Conservation (phyloP, 192 early-diverging fungal species). For the Mortierella alpina region DNA sequence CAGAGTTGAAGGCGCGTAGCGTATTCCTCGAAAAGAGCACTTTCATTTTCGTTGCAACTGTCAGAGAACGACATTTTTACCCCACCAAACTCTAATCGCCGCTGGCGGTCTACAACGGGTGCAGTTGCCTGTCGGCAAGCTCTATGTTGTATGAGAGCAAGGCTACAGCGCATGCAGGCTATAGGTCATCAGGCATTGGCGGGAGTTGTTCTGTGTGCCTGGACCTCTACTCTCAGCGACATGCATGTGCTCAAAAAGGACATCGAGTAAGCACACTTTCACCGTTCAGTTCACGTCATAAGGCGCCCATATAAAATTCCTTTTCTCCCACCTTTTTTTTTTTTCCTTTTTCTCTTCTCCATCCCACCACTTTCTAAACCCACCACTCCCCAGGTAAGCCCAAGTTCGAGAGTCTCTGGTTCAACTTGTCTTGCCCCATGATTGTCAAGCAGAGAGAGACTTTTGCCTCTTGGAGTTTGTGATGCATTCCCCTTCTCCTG, state of each 20-base stretch:
- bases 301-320: not conserved
- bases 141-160: too few relatives aligned
- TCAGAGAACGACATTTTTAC: not conserved
- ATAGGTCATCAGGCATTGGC: too few relatives aligned
- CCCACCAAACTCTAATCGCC: not conserved
- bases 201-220: too few relatives aligned
- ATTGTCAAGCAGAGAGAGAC: not conserved
- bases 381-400: slow-evolving; percentile 15
- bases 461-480: too few relatives aligned
- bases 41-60: too few relatives aligned
- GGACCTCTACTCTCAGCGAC: too few relatives aligned
- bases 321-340: slow-evolving; percentile 16
- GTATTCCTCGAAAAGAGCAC: too few relatives aligned
- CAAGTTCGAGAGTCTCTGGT: not conserved
- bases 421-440: not conserved
- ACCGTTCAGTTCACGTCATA: not conserved
- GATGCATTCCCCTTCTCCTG: too few relatives aligned
- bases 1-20: too few relatives aligned
- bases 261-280: not conserved
- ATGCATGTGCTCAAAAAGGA: not conserved
- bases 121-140: too few relatives aligned
- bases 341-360: slow-evolving; percentile 8
- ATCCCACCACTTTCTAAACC: not conserved
- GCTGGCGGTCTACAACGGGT: too few relatives aligned
- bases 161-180: too few relatives aligned